These are phyloP conservation scores for Rhododendron simsii DNA, from an alignment of 148 eudicot species.

Conservation along the genomic window DNA sequence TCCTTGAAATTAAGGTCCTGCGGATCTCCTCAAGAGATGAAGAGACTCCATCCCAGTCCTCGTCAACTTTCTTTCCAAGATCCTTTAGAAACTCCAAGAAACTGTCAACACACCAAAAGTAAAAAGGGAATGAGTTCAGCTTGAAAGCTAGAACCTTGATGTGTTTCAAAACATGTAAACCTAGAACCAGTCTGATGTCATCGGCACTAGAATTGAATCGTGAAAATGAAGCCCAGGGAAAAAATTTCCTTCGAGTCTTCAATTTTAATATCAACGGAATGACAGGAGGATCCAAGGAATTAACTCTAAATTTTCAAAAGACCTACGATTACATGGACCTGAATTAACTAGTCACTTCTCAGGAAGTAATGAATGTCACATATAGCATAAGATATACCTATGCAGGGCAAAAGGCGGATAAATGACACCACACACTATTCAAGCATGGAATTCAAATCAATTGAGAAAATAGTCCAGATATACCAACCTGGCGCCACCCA, in stretches of 20 bases:
- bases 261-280: not conserved
- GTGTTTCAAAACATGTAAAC: not conserved
- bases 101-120: conserved; percentile 37
- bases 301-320: not conserved
- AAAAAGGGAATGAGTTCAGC: not conserved
- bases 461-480: conserved; percentile 4
- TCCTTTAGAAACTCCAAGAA: conserved; percentile 69
- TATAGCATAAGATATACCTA: not conserved
- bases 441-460: conserved; percentile 1
- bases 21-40: conserved; percentile 93
- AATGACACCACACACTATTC: not conserved
- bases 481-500: conserved; percentile 88
- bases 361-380: not conserved
- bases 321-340: not conserved
- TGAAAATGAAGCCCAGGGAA: not conserved
- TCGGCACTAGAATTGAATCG: not conserved
- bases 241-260: not conserved
- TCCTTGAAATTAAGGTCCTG: conserved; percentile 54
- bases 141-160: not conserved
- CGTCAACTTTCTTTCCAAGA: conserved; percentile 74
- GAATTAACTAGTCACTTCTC: not conserved
- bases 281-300: not conserved
- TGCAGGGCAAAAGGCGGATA: not conserved
- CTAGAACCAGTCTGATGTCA: not conserved
- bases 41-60: conserved; percentile 78